Evolutionary conservation across 192 early-diverging fungal species (phyloP), one percentile per base, ranked within the genome.

Genomic region (Coemansia sp.): DNA sequence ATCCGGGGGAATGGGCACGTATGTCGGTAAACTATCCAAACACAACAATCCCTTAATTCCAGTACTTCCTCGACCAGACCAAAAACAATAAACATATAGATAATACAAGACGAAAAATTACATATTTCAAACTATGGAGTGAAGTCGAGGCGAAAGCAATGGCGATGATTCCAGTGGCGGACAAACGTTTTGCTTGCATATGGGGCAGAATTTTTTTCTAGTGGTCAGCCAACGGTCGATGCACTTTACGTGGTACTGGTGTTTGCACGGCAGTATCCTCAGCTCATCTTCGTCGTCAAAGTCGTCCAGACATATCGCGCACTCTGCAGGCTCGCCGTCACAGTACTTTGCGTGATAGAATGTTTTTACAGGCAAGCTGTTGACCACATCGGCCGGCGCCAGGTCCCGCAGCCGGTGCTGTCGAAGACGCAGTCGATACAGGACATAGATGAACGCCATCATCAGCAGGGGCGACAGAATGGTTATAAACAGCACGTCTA

Each of bases 231-330:
- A 97, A 60, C 80, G 85, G 59, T 98, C 96, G 23, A 98, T 86
- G 64, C 96, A 98, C 15, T 64, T 66, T 15, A 84, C 79, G 61
- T 98, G 96, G 59, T 90, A 97, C 56, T 91, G 82, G 63, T 98
- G 96, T 40, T 69, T 80, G 71, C 96, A 98, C 6, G 89, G 88
- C 40, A 98, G 69, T 9, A 88, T 80, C 11, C 93, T 70, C 17
- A 95, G 62, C 57, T 86, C 81, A 14, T 91, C 88, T 16, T 86
- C 89, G 56, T 88, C 84, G 12, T 79, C 70, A 80, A 89, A 97
- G 47, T 94, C 91, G 8, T 96, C 94, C 54, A 98, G 72, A 75
- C 96, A 98, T 21, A 98, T 96, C 5, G 88, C 84, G 69, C 96
- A 98, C 36, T 85, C 85, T 4, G 84, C 80, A 8, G 86, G 92